Conservation (phyloP, 768 basidiomycete species). For the Boletus huronensis region DNA sequence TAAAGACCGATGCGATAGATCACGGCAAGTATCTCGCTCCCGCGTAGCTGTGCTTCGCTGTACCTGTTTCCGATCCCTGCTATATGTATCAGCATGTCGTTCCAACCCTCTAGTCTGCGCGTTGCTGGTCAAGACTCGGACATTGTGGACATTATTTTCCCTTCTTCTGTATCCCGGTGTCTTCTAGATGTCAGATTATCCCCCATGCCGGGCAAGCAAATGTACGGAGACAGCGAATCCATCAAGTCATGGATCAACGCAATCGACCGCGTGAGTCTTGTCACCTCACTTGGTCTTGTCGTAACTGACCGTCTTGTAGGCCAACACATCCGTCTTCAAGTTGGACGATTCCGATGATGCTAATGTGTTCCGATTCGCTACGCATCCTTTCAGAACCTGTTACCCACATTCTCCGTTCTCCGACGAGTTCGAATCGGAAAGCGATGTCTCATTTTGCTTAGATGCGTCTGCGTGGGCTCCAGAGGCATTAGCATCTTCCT, state of each 20-base stretch:
- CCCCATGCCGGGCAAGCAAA: conserved; percentile 10
- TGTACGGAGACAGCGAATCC: conserved; percentile 24
- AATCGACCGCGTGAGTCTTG: conserved; percentile 22
- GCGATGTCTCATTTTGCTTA: conserved; percentile 15
- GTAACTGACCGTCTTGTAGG: conserved; percentile 11
- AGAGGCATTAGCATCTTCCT: conserved; percentile 10
- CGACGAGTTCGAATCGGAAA: conserved; percentile 22
- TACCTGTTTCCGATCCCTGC: conserved; percentile 9
- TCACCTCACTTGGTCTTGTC: neutral
- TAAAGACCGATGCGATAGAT: conserved; percentile 19
- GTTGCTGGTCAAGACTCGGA: conserved; percentile 30
- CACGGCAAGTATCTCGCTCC: neutral
- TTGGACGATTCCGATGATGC: neutral
- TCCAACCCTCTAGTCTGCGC: conserved; percentile 15
- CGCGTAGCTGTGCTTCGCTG: conserved; percentile 31
- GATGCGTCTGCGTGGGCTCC: conserved; percentile 21
- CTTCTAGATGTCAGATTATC: conserved; percentile 6
- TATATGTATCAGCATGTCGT: conserved; percentile 18
- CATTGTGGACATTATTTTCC: conserved; percentile 9
- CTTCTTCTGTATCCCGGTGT: conserved; percentile 9
- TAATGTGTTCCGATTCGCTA: conserved; percentile 13
- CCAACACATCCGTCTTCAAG: conserved; percentile 7
- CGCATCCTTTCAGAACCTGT: conserved; percentile 17
- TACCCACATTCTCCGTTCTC: conserved; percentile 19
- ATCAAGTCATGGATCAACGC: conserved; percentile 28